These are phyloP conservation scores for Chenopodium quinoa DNA, from an alignment of 148 eudicot species.

Conservation along the genomic window DNA sequence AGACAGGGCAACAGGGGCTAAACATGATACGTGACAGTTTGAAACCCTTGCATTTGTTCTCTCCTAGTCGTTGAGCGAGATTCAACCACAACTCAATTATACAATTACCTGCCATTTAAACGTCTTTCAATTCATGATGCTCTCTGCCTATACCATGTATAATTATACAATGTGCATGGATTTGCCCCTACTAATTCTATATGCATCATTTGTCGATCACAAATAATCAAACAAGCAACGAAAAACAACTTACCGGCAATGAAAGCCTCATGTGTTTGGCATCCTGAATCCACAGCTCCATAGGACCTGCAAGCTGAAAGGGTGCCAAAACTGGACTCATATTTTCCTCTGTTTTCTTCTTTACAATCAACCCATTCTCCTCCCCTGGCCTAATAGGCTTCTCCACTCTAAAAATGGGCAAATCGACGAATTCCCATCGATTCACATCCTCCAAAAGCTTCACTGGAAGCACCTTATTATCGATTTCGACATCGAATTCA, in stretches of 20 bases:
- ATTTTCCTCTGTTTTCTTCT: constrained; percentile 25
- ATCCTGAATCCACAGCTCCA: constrained; percentile 93
- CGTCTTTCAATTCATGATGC: neutral
- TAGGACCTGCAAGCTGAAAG: constrained; percentile 91
- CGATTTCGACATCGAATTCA: constrained; percentile 90
- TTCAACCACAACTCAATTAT: neutral
- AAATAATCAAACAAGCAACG: neutral
- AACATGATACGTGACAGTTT: neutral
- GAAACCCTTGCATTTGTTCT: neutral
- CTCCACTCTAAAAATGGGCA: constrained; percentile 73
- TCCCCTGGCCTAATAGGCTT: constrained; percentile 32
- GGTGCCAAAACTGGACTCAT: constrained; percentile 75
- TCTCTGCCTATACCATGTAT: neutral
- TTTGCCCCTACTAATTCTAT: neutral
- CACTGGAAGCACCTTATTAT: constrained; percentile 68
- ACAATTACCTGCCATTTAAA: neutral
- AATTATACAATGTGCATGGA: neutral
- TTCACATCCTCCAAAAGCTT: constrained; percentile 88
- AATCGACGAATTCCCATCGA: constrained; percentile 83
- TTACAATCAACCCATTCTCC: constrained; percentile 58
- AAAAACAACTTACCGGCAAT: constrained; percentile 48
- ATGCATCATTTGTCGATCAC: neutral
- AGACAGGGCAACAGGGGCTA: neutral
- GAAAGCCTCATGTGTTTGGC: constrained; percentile 74
- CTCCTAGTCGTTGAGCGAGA: neutral